phyloP scores from a whole-genome alignment of 805 yeast genomes.

The Soucietia sequanensis region DNA sequence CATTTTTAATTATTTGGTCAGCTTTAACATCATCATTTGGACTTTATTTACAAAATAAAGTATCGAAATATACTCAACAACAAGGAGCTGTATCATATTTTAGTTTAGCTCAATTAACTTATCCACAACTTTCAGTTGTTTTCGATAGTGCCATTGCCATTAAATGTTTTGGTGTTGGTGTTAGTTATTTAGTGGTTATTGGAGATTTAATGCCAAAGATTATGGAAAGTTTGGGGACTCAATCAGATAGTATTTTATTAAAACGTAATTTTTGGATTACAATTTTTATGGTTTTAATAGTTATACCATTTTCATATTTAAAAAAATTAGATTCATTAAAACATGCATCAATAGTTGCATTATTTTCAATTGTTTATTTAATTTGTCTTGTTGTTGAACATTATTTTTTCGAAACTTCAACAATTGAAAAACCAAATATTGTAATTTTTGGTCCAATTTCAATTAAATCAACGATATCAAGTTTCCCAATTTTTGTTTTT shows the following conservation, averaged over 20 bases:
- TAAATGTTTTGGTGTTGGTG: slow-evolving; percentile 78
- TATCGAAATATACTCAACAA: slow-evolving; percentile 47
- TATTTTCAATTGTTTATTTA: slow-evolving; percentile 64
- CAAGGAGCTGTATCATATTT: slow-evolving; percentile 42
- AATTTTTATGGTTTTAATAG: slow-evolving; percentile 46
- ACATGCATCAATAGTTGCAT: slow-evolving; percentile 69
- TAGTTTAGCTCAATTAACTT: slow-evolving; percentile 54
- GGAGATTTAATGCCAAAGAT: slow-evolving; percentile 75
- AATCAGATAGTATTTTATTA: slow-evolving; percentile 18
- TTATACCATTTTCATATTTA: slow-evolving; percentile 63
- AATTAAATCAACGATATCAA: slow-evolving; percentile 44
- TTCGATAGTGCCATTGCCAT: slow-evolving; percentile 74
- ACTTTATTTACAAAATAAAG: slow-evolving; percentile 58
- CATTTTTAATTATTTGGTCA: slow-evolving; percentile 37
- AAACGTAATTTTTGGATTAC: slow-evolving; percentile 55
- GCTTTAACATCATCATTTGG: slow-evolving; percentile 57
- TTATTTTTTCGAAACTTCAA: slow-evolving; percentile 31
- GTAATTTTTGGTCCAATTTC: slow-evolving; percentile 41
- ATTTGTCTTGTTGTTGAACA: slow-evolving; percentile 54
- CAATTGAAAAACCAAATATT: slow-evolving; percentile 13
- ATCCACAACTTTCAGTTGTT: slow-evolving; percentile 66
- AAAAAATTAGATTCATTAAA: slow-evolving; percentile 66
- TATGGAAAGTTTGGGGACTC: slow-evolving; percentile 35
- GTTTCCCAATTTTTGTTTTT: slow-evolving; percentile 73
- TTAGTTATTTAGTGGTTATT: slow-evolving; percentile 68